Evolutionary conservation across 345 rosid species (phyloP), one percentile per base, ranked within the genome.

Genomic region (Erucastrum elatum): DNA sequence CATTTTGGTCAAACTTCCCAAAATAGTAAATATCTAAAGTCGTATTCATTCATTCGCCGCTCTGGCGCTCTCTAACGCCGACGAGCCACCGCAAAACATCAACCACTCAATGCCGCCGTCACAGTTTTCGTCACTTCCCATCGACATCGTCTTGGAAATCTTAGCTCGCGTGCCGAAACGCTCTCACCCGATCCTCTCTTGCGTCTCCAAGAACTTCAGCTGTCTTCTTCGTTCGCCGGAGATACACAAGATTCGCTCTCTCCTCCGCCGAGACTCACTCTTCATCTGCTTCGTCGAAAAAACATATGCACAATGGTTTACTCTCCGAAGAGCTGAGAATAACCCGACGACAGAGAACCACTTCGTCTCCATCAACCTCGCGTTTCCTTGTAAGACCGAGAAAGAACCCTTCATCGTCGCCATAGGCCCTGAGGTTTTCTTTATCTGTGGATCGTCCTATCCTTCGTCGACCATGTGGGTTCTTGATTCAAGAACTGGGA

Each of bases 161-260:
- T 64, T 25, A 3, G 56, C 44, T 3, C 72, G 62, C 5, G 72
- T 30, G 3, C 61, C 72, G 41, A 68, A 51, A 68, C 27, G 44
- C 15, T 51, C 3, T 0, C 2, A 69, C 44, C 44, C 72, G 31
- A 29, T 9, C 27, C 41, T 49, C n/a, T 27, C 39, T 4, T 49
- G 72, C 61, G 72, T 68, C 61, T 68, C 39, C 72, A 69, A 69
- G 15, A 51, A 8, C 44, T 51, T 69, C 15, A 2, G 27, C 16
- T 3, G 10, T 2, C 61, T 69, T 30, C 5, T 69, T 5, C 62
- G 27, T 30, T 69, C 72, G 8, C 44, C 72, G 8, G 44, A 49
- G 62, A 15, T 69, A 30, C 62, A 69, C 27, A n/a, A n/a, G 35
- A 15, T 15, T 9, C 61, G 72, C 2, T 68, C 72, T 49, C 27